phyloP scores from a whole-genome alignment of 768 basidiomycete species.

The Termitomyces sp. region DNA sequence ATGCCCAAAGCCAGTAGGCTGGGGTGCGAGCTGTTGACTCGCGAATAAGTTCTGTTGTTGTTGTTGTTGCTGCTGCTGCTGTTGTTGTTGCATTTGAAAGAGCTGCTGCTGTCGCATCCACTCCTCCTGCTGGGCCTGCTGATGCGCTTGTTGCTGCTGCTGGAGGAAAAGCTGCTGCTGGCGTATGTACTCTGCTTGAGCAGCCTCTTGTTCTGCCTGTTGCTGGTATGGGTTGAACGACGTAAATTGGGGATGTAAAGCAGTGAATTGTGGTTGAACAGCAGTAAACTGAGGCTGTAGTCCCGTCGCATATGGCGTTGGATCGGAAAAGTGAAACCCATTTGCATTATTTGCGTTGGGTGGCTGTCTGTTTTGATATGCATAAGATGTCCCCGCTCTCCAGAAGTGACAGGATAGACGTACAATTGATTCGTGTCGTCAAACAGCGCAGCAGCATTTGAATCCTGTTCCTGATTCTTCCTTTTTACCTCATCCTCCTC shows the following conservation, averaged over 20 bases:
- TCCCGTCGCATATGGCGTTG: slow-evolving; percentile 52
- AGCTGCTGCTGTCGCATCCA: slow-evolving; percentile 39
- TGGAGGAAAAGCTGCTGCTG: slow-evolving; percentile 68
- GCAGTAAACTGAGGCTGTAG: slow-evolving; percentile 51
- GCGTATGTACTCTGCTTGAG: slow-evolving; percentile 67
- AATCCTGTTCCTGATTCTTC: slow-evolving; percentile 63
- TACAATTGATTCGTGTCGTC: slow-evolving; percentile 83
- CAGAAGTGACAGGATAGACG: slow-evolving; percentile 22
- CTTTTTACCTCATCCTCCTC: slow-evolving; percentile 87
- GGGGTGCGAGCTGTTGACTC: slow-evolving; percentile 24
- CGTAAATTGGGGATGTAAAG: slow-evolving; percentile 79
- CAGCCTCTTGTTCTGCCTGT: slow-evolving; percentile 86
- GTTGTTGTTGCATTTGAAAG: slow-evolving; percentile 45
- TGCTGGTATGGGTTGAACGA: slow-evolving; percentile 94
- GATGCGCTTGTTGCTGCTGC: slow-evolving; percentile 46
- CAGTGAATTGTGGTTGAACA: slow-evolving; percentile 47
- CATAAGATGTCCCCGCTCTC: slow-evolving; percentile 9
- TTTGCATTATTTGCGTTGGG: slow-evolving; percentile 32
- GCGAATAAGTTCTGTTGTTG: slow-evolving; percentile 39
- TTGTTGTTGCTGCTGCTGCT: slow-evolving; percentile 56
- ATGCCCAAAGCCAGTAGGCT: slow-evolving; percentile 77
- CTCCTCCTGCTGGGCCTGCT: slow-evolving; percentile 43
- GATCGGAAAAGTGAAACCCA: slow-evolving; percentile 60
- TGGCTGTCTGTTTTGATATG: slow-evolving; percentile 24
- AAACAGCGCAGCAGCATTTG: slow-evolving; percentile 73